Evolutionary conservation across 768 basidiomycete species (phyloP).

Genomic region (Kwoniella europaea): DNA sequence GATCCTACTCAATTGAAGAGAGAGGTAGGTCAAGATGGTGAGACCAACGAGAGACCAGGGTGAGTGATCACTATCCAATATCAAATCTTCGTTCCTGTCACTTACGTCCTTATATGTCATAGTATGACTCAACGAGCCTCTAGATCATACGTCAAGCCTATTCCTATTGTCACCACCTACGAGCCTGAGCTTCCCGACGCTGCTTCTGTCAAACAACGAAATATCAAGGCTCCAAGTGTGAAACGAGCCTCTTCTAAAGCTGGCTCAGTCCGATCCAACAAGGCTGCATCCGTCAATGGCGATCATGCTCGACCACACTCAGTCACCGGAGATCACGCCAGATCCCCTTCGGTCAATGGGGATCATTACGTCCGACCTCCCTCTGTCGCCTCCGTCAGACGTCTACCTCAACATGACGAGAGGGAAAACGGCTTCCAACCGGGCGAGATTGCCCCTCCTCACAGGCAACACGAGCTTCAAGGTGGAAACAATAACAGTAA

Average conservation of each 20-base stretch:
- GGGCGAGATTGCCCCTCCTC: conserved; percentile 42
- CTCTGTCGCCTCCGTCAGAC: conserved; percentile 31
- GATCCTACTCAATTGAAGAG: conserved; percentile 16
- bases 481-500: conserved; percentile 24
- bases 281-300: conserved; percentile 20
- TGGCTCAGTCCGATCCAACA: conserved; percentile 21
- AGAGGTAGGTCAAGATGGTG: conserved; percentile 9
- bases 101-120: neutral
- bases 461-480: conserved; percentile 49
- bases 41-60: conserved; percentile 15
- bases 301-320: conserved; percentile 3
- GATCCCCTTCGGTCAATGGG: neutral
- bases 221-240: conserved; percentile 32
- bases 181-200: conserved; percentile 38
- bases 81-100: neutral
- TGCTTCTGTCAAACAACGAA: conserved; percentile 28
- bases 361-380: conserved; percentile 17
- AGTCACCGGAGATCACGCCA: neutral
- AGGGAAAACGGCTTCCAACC: conserved; percentile 31
- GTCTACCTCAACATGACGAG: conserved; percentile 23
- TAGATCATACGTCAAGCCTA: conserved; percentile 44
- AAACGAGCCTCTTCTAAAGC: conserved; percentile 20
- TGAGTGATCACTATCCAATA: neutral
- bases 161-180: conserved; percentile 53
- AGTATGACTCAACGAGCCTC: conserved; percentile 34